Conservation (phyloP, 2,329 filamentous ascomycete genomes). For the Sporothrix humicola region DNA sequence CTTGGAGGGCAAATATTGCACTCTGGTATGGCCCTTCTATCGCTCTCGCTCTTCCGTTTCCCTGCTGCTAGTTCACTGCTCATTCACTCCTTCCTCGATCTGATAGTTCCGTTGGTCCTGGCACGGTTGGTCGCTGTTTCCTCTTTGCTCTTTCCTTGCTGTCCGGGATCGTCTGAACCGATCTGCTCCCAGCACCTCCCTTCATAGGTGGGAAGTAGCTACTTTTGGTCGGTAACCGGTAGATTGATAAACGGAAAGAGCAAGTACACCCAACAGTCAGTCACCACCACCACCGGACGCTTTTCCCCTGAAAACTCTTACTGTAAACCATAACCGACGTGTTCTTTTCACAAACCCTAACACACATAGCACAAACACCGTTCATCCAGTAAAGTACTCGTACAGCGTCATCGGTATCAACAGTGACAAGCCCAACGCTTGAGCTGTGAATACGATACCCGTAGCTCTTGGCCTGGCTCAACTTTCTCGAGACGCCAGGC, state of each 20-base stretch:
- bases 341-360: too few relatives aligned
- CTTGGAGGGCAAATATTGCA: not conserved
- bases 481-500: not conserved
- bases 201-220: too few relatives aligned
- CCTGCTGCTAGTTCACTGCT: not conserved
- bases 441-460: not conserved
- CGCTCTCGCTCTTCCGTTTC: not conserved
- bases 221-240: too few relatives aligned
- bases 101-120: not conserved
- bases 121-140: not conserved
- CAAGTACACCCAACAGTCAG: not conserved
- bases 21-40: not conserved
- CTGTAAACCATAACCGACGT: too few relatives aligned
- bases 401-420: too few relatives aligned
- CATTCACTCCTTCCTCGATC: not conserved
- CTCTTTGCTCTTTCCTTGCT: not conserved
- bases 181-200: too few relatives aligned
- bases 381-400: not conserved
- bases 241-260: not conserved
- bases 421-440: not conserved
- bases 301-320: too few relatives aligned
- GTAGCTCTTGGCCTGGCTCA: not conserved
- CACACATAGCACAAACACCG: too few relatives aligned
- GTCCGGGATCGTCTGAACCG: too few relatives aligned
- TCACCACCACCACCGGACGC: too few relatives aligned